Conservation (phyloP, 2,329 filamentous ascomycete species). For the Trichoderma sp. region DNA sequence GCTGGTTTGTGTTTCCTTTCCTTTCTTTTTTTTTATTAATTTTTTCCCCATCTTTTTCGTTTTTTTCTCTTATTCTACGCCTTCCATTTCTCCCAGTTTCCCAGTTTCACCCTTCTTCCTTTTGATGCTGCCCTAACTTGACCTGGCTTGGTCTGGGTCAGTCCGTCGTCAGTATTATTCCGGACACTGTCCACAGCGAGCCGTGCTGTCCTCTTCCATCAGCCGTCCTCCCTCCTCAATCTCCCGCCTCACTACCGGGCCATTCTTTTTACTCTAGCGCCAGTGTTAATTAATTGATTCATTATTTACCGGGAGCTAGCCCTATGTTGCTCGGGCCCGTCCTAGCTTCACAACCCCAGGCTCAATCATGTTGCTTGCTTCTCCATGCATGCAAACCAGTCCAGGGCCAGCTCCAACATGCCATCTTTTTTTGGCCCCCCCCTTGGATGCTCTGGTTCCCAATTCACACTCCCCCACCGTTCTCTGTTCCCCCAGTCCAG, state of each 20-base stretch:
- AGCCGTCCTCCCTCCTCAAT: not conserved
- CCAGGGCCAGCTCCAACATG: slow-evolving; percentile 1
- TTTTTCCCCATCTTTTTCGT: not conserved
- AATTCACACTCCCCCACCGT: slow-evolving; percentile 26
- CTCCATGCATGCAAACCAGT: slow-evolving; percentile 18
- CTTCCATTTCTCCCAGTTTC: not conserved
- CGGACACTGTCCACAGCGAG: slow-evolving; percentile 1
- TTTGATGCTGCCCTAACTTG: not conserved
- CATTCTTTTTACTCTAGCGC: not conserved
- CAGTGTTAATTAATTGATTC: slow-evolving; percentile 1
- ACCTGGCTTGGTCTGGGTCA: not conserved
- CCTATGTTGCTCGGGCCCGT: slow-evolving; percentile 18
- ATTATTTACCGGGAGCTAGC: slow-evolving; percentile 9
- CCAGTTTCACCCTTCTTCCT: not conserved
- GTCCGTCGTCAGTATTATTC: not conserved
- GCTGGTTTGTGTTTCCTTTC: not conserved
- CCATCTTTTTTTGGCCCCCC: not conserved
- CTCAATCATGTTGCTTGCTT: slow-evolving; percentile 16
- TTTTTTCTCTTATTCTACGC: not conserved
- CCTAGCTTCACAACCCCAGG: slow-evolving; percentile 17
- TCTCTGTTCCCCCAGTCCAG: slow-evolving; percentile 22
- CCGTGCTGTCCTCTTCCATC: not conserved
- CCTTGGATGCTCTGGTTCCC: slow-evolving; percentile 14
- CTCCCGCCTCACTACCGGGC: not conserved
- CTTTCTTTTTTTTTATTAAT: not conserved